Base-by-base conservation (phyloP, 768 basidiomycete genomes). In the Amanita jacksonii region DNA sequence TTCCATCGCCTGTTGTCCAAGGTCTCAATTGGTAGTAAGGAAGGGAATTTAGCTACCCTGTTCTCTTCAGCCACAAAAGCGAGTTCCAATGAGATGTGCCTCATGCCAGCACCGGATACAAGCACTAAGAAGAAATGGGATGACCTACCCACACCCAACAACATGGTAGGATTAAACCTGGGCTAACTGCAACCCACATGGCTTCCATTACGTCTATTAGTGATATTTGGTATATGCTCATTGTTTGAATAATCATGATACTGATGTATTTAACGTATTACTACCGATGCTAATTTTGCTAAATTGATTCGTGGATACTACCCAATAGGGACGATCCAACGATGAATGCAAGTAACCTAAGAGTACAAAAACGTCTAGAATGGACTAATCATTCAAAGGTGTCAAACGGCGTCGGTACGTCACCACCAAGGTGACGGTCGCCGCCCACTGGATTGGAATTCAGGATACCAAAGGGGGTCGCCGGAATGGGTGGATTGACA, bases 1-100 rank as follows among this genome's bases (percentile, higher is more conserved):
- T 12, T 43, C 23, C 34, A 34, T 19, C 43, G 43, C 4, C 18
- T 43, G 9, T 19, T 43, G 8, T 22, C 43, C 34, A 43, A 43
- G 36, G 34, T 43, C 12, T 43, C 43, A 23, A 9, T 43, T 1
- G 43, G 36, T 16, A 36, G 15, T n/a, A 43, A 37, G 18, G 34
- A 43, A 22, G 40, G 8, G 20, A 41, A 41, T 19, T 16, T 20
- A 15, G 31, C 31, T 0, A 33, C 24, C 36, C n/a, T 20, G 41
- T 8, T 19, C 22, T 15, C 31, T 23, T 13, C 30, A n/a, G n/a
- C n/a, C n/a, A n/a, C 15, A 23, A 9, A 33, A 9, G 5, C 3
- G 22, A 18, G 3, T 24, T 3, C 27, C 19, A 30, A 9, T 20
- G 4, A 41, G 39, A 19, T 16, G 13, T 5, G 18, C 41, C 23